Conservation (phyloP, 1,284 basidiomycete genomes). For the Puccinia horiana region DNA sequence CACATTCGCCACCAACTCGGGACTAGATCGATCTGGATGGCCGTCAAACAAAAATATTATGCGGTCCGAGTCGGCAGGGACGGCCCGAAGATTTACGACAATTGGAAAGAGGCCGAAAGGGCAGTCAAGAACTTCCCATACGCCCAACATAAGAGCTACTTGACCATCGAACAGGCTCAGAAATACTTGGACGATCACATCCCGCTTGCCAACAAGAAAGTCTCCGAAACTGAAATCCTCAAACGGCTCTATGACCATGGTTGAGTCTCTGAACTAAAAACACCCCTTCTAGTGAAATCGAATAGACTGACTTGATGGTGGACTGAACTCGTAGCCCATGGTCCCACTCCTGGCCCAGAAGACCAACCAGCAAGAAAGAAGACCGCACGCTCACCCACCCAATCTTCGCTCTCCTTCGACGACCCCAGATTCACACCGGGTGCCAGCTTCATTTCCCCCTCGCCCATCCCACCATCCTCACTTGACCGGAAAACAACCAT, state of each 20-base stretch:
- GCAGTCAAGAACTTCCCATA: slow-evolving; percentile 11
- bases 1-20: too few relatives aligned
- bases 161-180: neutral
- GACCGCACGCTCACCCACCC: neutral
- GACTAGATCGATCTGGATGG: neutral
- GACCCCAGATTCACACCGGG: neutral
- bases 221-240: slow-evolving; percentile 5
- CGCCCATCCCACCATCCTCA: neutral
- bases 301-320: too few relatives aligned
- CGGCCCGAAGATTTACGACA: slow-evolving; percentile 22
- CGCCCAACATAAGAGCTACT: slow-evolving; percentile 37
- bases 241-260: neutral
- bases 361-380: neutral
- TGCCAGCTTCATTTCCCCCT: neutral
- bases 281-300: too few relatives aligned
- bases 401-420: neutral
- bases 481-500: neutral
- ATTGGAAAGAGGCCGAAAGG: slow-evolving; percentile 20
- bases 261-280: too few relatives aligned
- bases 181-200: slow-evolving; percentile 24
- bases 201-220: neutral
- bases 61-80: slow-evolving; percentile 35
- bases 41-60: slow-evolving; percentile 14
- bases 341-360: neutral
- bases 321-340: too few relatives aligned